Conservation (phyloP, 176 grass and related monocot genomes). For the Urochloa ruziziensis region DNA sequence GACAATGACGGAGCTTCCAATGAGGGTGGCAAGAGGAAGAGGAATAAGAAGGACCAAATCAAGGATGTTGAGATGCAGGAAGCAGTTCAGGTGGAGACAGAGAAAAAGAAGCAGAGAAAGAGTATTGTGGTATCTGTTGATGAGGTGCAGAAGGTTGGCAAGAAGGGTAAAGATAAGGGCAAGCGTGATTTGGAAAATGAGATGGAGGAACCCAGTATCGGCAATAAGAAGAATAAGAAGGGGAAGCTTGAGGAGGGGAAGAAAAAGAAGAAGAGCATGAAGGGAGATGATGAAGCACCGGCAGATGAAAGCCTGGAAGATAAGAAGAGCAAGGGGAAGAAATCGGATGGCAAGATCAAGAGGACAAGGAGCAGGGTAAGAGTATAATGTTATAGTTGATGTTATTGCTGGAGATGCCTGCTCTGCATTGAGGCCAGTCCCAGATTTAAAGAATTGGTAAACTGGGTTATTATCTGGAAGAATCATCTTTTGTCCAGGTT, state of each 20-base stretch:
- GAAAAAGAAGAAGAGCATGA: slow-evolving; percentile 40
- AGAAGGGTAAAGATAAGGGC: slow-evolving; percentile 27
- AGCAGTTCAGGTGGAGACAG: not conserved
- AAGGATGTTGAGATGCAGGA: slow-evolving; percentile 28
- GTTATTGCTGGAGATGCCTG: not conserved
- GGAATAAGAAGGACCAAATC: slow-evolving; percentile 27
- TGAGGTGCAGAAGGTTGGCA: not conserved
- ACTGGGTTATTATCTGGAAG: not conserved
- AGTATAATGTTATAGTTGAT: slow-evolving; percentile 19
- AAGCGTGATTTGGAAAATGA: slow-evolving; percentile 26
- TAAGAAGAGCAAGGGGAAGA: slow-evolving; percentile 40
- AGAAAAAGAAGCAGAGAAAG: slow-evolving; percentile 42
- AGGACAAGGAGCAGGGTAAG: slow-evolving; percentile 27
- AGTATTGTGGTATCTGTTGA: not conserved
- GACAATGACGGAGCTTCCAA: not conserved
- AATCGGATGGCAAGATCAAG: slow-evolving; percentile 36
- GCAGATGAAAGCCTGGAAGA: slow-evolving; percentile 9
- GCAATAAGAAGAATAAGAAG: slow-evolving; percentile 20
- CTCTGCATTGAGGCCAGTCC: not conserved
- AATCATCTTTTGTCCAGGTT: not conserved
- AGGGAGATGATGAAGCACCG: slow-evolving; percentile 16
- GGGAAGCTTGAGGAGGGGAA: slow-evolving; percentile 18
- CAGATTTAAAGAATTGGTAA: not conserved
- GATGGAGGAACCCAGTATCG: not conserved
- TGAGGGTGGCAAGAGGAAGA: slow-evolving; percentile 39